Evolutionary conservation across 2,329 filamentous ascomycete genomes (phyloP).

Genomic region (Scytalidium lignicola): DNA sequence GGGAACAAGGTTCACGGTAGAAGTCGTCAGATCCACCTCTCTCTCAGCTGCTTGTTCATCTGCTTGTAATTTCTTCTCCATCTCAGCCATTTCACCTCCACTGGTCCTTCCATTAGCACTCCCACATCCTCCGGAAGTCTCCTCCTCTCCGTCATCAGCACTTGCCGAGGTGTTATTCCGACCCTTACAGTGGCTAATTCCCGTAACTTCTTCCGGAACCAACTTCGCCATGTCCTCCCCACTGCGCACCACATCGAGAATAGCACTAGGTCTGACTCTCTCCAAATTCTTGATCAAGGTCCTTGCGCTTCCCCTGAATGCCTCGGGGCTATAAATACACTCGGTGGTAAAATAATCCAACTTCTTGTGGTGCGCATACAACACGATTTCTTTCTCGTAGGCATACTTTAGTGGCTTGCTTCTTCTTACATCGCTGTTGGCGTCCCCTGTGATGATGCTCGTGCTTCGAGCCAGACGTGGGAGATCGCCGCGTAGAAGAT

Average conservation of each 20-base stretch:
- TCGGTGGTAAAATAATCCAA: conserved; percentile 98
- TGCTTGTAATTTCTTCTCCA: conserved; percentile 68
- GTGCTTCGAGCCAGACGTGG: conserved; percentile 83
- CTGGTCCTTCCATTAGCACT: conserved; percentile 60
- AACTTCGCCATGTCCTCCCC: conserved; percentile 93
- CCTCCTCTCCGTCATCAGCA: conserved; percentile 38
- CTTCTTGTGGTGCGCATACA: conserved; percentile 95
- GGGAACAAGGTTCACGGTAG: conserved; percentile 11
- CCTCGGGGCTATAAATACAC: conserved; percentile 96
- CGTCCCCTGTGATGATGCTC: conserved; percentile 76
- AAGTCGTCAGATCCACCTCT: conserved; percentile 60
- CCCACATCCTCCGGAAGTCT: conserved; percentile 69
- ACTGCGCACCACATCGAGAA: conserved; percentile 88
- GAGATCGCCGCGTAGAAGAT: conserved; percentile 83
- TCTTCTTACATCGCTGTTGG: conserved; percentile 82
- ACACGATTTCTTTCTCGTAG: conserved; percentile 97
- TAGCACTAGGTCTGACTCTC: conserved; percentile 86
- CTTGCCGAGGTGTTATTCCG: conserved; percentile 30
- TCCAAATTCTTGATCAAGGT: conserved; percentile 94
- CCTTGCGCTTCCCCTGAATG: conserved; percentile 87
- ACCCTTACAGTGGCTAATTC: conserved; percentile 42
- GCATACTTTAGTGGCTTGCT: conserved; percentile 98
- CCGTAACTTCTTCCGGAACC: conserved; percentile 57
- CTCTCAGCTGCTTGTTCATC: conserved; percentile 55
- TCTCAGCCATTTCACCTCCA: conserved; percentile 73